phyloP scores from a whole-genome alignment of 805 yeast genomes.

The Metschnikowia hibisci region DNA sequence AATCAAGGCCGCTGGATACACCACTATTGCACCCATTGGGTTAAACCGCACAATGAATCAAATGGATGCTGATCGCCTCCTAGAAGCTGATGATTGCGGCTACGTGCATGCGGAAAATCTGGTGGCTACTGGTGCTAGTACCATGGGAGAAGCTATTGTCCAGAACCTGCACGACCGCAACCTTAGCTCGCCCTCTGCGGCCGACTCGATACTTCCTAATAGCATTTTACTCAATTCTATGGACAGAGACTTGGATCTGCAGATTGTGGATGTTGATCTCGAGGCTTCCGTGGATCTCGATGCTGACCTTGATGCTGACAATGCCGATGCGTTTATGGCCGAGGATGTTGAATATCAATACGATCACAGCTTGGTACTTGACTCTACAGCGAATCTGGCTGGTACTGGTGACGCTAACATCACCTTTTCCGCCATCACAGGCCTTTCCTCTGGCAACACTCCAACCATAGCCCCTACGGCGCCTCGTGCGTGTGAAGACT shows the following conservation, averaged over 20 bases:
- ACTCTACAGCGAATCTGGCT: constrained; percentile 8
- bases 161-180: neutral
- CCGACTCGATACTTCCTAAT: neutral
- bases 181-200: neutral
- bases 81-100: constrained; percentile 10
- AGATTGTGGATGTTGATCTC: constrained; percentile 22
- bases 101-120: constrained; percentile 16
- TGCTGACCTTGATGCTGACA: constrained; percentile 28
- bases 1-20: constrained; percentile 34
- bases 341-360: constrained; percentile 44
- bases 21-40: constrained; percentile 37
- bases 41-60: constrained; percentile 39
- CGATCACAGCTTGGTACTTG: constrained; percentile 27
- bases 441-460: constrained; percentile 5
- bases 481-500: constrained; percentile 24
- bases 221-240: neutral
- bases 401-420: constrained; percentile 9
- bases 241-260: constrained; percentile 17
- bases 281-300: constrained; percentile 19
- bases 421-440: constrained; percentile 7
- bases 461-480: constrained; percentile 17
- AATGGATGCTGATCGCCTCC: constrained; percentile 20
- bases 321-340: constrained; percentile 45
- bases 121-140: constrained; percentile 7
- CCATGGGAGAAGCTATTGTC: constrained; percentile 2